Base-by-base conservation (phyloP, 192 early-diverging fungal genomes). In the Coemansia sp. region DNA sequence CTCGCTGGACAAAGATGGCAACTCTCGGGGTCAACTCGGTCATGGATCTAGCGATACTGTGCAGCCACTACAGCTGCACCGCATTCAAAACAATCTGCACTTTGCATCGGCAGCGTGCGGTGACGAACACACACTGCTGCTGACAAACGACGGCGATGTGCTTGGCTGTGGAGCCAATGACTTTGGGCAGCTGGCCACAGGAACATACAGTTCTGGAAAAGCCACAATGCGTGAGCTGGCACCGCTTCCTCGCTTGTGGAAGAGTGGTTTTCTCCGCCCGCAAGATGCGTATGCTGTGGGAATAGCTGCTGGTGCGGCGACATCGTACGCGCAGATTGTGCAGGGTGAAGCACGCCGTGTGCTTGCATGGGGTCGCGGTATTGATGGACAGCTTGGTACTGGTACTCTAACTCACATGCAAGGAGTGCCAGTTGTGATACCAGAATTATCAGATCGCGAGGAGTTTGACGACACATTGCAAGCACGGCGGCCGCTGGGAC, bases 161-260 rank as follows among this genome's bases (percentile, higher is more conserved):
- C 63, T 57, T 48, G 76, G 76, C 19, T 79, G 76, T 22, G 76
- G 76, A 1, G 70, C 76, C 10, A 79, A 79, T 11, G 76, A 79
- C 47, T 79, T 73, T 70, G 76, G 76, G 23, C 76, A 79, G 57
- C 67, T 79, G 27, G 76, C 76, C 1, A 69, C 62, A 60, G 76
- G 76, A 11, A n/a, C 29, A 0, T 79, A 72, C 41, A 50, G 49
- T 2, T 47, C 65, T 5, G 51, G 37, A 21, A 69, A 39, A 4
- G 23, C 67, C n/a, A 79, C 76, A 3, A 52, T 79, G n/a, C n/a
- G 43, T 8, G 50, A 63, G 19, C 63, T 57, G 26, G 62, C 60
- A 0, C 70, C 64, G 60, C 27, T 79, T 39, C 43, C 51, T 7
- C 57, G 39, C 21, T 63, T 79, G 16, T 79, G 76, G 76, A 67